Evolutionary conservation across 1,284 basidiomycete species (phyloP).

Genomic region (Ustilago sp.): DNA sequence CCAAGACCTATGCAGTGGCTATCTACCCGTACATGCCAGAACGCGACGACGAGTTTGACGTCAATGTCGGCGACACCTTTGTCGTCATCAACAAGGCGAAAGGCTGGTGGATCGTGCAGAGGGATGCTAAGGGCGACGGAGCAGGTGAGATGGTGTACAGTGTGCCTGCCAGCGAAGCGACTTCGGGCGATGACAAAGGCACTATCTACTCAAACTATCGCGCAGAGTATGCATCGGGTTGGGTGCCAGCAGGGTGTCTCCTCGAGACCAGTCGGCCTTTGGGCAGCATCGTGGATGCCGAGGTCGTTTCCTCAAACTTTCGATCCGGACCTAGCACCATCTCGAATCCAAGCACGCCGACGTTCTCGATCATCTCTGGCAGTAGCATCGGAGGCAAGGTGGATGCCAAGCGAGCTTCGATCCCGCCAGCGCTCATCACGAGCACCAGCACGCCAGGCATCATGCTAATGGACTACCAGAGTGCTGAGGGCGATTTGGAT

Average conservation of each 20-base stretch:
- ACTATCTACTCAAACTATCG: slow-evolving; percentile 33
- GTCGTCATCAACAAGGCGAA: slow-evolving; percentile 91
- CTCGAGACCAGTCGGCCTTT: slow-evolving; percentile 78
- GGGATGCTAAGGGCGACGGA: slow-evolving; percentile 80
- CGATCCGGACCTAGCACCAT: slow-evolving; percentile 30
- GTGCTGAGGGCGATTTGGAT: slow-evolving; percentile 83
- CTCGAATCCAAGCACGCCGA: slow-evolving; percentile 47
- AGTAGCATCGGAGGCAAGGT: slow-evolving; percentile 9
- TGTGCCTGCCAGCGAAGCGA: slow-evolving; percentile 75
- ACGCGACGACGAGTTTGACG: slow-evolving; percentile 97
- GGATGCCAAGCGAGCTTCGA: slow-evolving; percentile 72
- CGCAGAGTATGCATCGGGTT: slow-evolving; percentile 60
- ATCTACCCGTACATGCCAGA: slow-evolving; percentile 97
- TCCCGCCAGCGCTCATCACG: slow-evolving; percentile 86
- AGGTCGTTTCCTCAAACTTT: slow-evolving; percentile 10
- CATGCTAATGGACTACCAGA: slow-evolving; percentile 92
- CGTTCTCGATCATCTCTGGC: slow-evolving; percentile 18
- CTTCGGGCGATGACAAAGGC: slow-evolving; percentile 39
- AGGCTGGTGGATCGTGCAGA: slow-evolving; percentile 99
- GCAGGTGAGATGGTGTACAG: slow-evolving; percentile 82
- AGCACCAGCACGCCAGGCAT: slow-evolving; percentile 93
- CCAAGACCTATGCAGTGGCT: slow-evolving; percentile 80
- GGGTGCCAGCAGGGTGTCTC: slow-evolving; percentile 79
- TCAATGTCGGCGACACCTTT: slow-evolving; percentile 81
- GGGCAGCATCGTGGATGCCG: slow-evolving; percentile 64